Percentiles rank a stretch among this genome's conserved stretches.
phyloP scores from a whole-genome alignment of 75 land plant species.

The Isoetes taiwanensis region DNA sequence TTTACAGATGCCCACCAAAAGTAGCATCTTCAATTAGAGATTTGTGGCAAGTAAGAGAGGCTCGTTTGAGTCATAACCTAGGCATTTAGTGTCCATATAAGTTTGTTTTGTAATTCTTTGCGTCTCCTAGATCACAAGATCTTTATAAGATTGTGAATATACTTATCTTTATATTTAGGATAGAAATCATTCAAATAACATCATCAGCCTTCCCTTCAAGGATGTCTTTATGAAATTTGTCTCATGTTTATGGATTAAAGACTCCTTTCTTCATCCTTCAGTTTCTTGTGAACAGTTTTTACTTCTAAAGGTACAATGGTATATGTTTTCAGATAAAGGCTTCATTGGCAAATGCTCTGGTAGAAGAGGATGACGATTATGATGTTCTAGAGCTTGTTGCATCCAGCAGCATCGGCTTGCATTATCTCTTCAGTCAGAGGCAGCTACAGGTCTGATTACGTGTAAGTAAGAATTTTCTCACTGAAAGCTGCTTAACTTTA shows the following conservation, averaged over 20 bases:
- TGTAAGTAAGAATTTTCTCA: background rate
- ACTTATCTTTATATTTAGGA: background rate
- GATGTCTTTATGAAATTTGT: background rate
- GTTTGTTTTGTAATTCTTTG: no score
- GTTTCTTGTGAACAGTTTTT: background rate
- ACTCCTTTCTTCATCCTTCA: background rate
- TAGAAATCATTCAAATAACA: background rate
- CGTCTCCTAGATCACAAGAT: no score
- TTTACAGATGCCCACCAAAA: no score
- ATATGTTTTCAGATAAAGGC: slow-evolving; percentile 57
- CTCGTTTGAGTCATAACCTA: no score
- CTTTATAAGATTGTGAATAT: no score
- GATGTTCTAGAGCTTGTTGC: slow-evolving; percentile 71
- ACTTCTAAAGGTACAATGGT: background rate
- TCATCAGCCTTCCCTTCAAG: background rate
- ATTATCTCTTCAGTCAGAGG: slow-evolving; percentile 67
- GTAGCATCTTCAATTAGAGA: no score
- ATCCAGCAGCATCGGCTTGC: slow-evolving; percentile 39
- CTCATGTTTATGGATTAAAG: background rate
- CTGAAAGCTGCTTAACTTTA: background rate
- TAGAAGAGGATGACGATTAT: slow-evolving; percentile 26
- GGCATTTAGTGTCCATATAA: no score
- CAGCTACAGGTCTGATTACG: slow-evolving; percentile 60
- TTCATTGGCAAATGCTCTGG: slow-evolving; percentile 37
- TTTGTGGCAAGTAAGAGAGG: no score